phyloP scores from a whole-genome alignment of 1,284 basidiomycete genomes.

The Schizophyllum commune region DNA sequence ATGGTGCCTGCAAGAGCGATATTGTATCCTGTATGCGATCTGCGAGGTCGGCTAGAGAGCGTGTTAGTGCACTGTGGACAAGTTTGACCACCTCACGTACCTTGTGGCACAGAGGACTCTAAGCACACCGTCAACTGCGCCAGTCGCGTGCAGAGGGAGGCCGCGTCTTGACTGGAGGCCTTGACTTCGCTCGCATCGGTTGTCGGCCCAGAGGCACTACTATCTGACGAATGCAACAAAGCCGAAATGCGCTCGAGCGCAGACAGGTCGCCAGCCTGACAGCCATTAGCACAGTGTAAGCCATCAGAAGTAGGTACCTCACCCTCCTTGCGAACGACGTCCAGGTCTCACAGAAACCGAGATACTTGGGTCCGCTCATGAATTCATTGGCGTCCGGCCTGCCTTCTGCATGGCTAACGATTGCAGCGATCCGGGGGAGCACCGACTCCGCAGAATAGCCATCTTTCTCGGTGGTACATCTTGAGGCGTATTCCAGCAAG shows the following conservation, averaged over 20 bases:
- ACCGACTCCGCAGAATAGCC: constrained; percentile 30
- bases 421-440: constrained; percentile 30
- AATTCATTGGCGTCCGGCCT: constrained; percentile 31
- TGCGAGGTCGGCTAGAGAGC: neutral
- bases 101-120: neutral
- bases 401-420: constrained; percentile 29
- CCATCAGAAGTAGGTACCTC: constrained; percentile 2
- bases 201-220: neutral
- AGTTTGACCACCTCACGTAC: too few relatives aligned
- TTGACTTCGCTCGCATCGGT: neutral
- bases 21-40: neutral
- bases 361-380: constrained; percentile 41
- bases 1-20: neutral
- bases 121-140: neutral
- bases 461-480: constrained; percentile 19
- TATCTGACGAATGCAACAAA: neutral
- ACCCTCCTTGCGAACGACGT: constrained; percentile 46
- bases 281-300: neutral
- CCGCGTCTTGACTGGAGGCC: neutral
- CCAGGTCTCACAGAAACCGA: constrained; percentile 61
- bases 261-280: neutral
- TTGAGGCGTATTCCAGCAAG: constrained; percentile 18
- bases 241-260: neutral
- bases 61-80: too few relatives aligned
- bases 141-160: neutral